Evolutionary conservation across 495 filamentous ascomycete genomes (phyloP), one percentile per base, ranked within the genome.

Genomic region (Annulohypoxylon maeteangense): DNA sequence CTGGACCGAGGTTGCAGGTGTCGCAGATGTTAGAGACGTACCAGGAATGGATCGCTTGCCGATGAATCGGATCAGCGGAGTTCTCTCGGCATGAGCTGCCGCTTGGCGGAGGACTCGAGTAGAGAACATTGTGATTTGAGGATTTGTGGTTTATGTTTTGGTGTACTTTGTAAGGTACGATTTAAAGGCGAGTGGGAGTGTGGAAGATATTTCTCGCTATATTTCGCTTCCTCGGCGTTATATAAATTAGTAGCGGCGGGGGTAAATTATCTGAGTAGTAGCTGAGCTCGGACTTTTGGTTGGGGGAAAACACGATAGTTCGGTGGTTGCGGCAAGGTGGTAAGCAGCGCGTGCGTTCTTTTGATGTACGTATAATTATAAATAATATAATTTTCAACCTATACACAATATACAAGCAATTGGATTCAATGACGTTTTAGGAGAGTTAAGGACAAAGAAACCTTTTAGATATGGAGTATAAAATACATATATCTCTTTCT

Each of bases 41-140:
- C 95, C 80, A 72, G 94, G 95, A 69, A 88, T 83, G 23, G 89
- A 84, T 62, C 95, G 90, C 85, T 93, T 95, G 77, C 95, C 95
- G 48, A 98, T 70, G 84, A 99, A 99, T 69, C 90, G 89, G 77
- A 99, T 99, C 80, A 97, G 82, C 57, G 93, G 93, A 42, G 87
- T 91, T 67, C 92, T 90, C 78, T 87, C 85, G 65, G 81, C 84
- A 73, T 86, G 80, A 60, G 83, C 82, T 71, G 88, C 86, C 72
- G 88, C 89, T 78, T 88, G 88, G 74, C 89, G 87, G 64, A 95
- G 85, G 71, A 82, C 86, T 74, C 83, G 82, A 65, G 93, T 91
- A 65, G 87, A 83, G 75, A 85, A 89, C 90, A 95, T 87, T 64
- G 70, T 82, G 54, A 65, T 44, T 50, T 42, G 48, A 22, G 8